Conservation (phyloP, 805 yeast genomes). For the Candida endomychidarum region DNA sequence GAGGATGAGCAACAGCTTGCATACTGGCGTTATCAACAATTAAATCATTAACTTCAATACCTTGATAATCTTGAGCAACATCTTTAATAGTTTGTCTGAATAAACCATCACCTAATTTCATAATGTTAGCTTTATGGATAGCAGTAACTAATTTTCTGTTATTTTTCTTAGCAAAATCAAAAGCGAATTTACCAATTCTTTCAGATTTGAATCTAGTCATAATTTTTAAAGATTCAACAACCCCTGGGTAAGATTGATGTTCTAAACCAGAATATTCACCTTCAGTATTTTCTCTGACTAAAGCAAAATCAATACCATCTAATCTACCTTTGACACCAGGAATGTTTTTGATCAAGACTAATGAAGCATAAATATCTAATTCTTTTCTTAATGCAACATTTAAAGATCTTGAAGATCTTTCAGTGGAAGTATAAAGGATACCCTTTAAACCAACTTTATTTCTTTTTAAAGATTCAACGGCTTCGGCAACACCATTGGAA, state of each 20-base stretch:
- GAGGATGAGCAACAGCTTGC: conserved; percentile 99
- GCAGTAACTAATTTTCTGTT: conserved; percentile 92
- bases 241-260: conserved; percentile 97
- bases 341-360: conserved; percentile 89
- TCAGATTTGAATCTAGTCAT: conserved; percentile 93
- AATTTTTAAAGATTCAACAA: conserved; percentile 93
- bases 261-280: conserved; percentile 98
- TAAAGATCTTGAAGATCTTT: conserved; percentile 75
- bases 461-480: conserved; percentile 88
- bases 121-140: conserved; percentile 98
- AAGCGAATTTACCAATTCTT: conserved; percentile 96
- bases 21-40: conserved; percentile 98
- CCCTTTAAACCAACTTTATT: conserved; percentile 97
- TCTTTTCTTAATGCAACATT: conserved; percentile 97
- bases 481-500: conserved; percentile 76
- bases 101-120: conserved; percentile 98
- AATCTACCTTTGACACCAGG: conserved; percentile 93
- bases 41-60: conserved; percentile 81
- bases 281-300: conserved; percentile 98
- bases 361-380: conserved; percentile 91
- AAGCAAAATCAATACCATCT: conserved; percentile 84
- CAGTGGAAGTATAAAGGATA: conserved; percentile 86
- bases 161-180: conserved; percentile 91
- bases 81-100: conserved; percentile 92
- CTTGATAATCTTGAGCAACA: conserved; percentile 81